Base-by-base conservation (phyloP, 2,329 filamentous ascomycete species). In the Colletotrichum australisinense region DNA sequence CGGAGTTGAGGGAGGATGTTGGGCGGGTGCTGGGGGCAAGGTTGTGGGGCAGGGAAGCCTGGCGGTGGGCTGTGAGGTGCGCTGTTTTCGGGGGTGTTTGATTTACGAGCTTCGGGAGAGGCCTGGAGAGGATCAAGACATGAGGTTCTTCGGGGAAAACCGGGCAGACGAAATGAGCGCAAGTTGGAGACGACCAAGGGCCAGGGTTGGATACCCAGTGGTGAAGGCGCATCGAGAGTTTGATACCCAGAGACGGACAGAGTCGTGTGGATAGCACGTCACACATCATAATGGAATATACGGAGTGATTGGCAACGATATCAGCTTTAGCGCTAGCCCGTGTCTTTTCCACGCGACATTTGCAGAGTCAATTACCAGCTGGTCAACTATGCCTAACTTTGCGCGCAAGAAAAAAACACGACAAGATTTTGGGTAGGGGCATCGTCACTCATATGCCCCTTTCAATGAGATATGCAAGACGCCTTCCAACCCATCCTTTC, bases 1-100 rank as follows among this genome's bases (percentile, higher is more conserved):
- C 90, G 7, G 91, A 92, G 86, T 78, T 92, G 76, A 78, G 82
- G 38, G 85, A 83, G 2, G 90, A 92, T 74, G 86, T 90, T 16
- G 83, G 83, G 11, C 79, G 81, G 49, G 87, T 92, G 9, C 75
- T 91, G 7, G 83, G 4, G 89, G 88, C 0, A 75, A 63, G 56
- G 68, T 66, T 2, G 63, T 55, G 11, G 70, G 70, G 60, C n/a
- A 69, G 57, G 70, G 38, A 52, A 49, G 38, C 69, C 65, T 28
- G 58, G 35, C 22, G 58, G 35, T 22, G 11, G 24, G 38, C 2
- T 70, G 26, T 63, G 16, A 49, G 42, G 8, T n/a, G 42, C 14
- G 3, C 28, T 14, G 1, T 16, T 38, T 42, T 42, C 16, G 35
- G 14, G 12, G n/a, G 16, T 2, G 35, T 19, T n/a, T 16, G 22